Evolutionary conservation across 805 yeast genomes (phyloP).

Genomic region (Kodamaea sagamina): DNA sequence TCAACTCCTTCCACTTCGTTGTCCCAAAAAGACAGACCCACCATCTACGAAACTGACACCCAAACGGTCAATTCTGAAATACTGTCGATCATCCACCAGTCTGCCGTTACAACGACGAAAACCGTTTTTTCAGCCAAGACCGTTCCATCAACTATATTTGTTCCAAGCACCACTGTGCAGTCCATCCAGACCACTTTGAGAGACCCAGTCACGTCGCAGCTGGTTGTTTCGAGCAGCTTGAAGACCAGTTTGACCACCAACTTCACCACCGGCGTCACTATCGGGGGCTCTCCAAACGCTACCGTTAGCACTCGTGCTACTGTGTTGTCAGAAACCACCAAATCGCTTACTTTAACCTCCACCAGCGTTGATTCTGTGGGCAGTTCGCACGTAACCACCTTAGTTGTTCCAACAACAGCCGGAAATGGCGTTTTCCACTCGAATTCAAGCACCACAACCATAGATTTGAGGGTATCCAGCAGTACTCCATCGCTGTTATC

Average conservation of each 20-base stretch:
- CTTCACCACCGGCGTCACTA: constrained; percentile 20
- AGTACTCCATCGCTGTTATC: background rate
- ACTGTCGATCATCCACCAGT: constrained; percentile 15
- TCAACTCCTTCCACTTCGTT: constrained; percentile 3
- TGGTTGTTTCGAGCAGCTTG: constrained; percentile 26
- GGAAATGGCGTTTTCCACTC: background rate
- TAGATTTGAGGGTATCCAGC: constrained; percentile 1
- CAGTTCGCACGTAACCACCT: background rate
- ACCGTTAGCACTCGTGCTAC: background rate
- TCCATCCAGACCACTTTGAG: constrained; percentile 23
- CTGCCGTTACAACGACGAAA: constrained; percentile 33
- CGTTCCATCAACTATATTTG: constrained; percentile 24
- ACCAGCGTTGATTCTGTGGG: background rate
- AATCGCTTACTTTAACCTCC: background rate
- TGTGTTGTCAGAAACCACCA: background rate
- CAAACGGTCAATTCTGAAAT: constrained; percentile 19
- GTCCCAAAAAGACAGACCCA: constrained; percentile 13
- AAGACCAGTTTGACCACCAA: constrained; percentile 26
- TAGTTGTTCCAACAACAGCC: too few relatives aligned
- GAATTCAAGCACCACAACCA: background rate
- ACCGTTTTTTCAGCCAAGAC: constrained; percentile 30
- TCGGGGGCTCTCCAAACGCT: constrained; percentile 2
- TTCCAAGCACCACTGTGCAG: constrained; percentile 20
- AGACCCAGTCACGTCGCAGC: constrained; percentile 33
- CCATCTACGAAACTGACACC: constrained; percentile 22